Percentiles rank a stretch among this genome's conserved stretches.
Evolutionary conservation across 345 rosid species (phyloP).

Genomic region (Euphorbia pulcherrima): DNA sequence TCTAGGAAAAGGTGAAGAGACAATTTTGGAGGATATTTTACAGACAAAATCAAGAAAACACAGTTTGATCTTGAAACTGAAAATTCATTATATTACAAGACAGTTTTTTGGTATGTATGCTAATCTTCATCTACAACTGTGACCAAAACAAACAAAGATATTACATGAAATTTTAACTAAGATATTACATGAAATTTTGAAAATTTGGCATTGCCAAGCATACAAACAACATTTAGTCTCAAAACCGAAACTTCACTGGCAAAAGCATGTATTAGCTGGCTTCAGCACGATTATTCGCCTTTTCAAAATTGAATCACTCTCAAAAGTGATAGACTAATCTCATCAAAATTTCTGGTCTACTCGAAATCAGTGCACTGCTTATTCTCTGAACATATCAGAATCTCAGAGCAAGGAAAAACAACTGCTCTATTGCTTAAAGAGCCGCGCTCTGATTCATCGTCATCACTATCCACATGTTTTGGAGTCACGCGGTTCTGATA

Average conservation of each 20-base stretch:
- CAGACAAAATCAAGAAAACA: too few species aligned
- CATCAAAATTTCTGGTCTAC: constrained; percentile 18
- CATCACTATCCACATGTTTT: constrained; percentile 27
- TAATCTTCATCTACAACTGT: neutral
- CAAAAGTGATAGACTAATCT: constrained; percentile 2
- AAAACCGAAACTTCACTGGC: too few species aligned
- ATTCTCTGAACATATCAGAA: constrained; percentile 46
- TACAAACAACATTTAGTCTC: neutral
- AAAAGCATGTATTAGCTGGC: too few species aligned
- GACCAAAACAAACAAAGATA: neutral
- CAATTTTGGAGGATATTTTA: too few species aligned
- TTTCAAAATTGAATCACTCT: constrained; percentile 21
- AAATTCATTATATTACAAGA: neutral
- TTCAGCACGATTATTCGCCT: too few species aligned
- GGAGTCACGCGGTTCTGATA: constrained; percentile 34
- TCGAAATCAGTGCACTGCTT: constrained; percentile 41
- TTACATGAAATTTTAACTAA: neutral
- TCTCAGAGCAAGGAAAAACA: constrained; percentile 28
- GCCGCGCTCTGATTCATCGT: constrained; percentile 25
- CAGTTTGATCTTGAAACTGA: neutral
- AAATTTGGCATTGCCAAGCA: too few species aligned
- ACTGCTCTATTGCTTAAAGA: constrained; percentile 39
- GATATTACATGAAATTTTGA: too few species aligned
- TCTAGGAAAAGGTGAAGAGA: neutral
- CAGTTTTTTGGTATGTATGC: neutral